Base-by-base conservation (phyloP, 1,284 basidiomycete species). In the Termitomyces sp. region DNA sequence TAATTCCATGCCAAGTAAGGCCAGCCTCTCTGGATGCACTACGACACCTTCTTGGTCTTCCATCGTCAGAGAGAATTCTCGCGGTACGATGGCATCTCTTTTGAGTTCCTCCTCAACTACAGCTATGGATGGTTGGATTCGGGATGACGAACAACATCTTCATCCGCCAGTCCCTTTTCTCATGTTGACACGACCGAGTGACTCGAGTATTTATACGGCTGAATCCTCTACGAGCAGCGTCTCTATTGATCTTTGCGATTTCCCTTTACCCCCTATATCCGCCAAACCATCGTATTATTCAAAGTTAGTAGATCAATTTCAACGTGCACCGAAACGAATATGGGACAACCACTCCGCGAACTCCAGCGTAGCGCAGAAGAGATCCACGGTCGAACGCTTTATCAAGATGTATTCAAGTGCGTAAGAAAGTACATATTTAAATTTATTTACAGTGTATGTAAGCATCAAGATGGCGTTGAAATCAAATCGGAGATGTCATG, bases 191-290 rank as follows among this genome's bases (percentile, higher is more conserved):
- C 61, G 65, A 21, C 70, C 72, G 5, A 75, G 72, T 55, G 67
- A 65, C 12, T 66, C 62, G 24, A 70, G 61, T 51, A 59, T 77
- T 26, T 61, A 59, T 19, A 71, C 70, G 30, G 50, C 73, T 21
- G 64, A 59, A 24, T 73, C 68, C 15, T 67, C 61, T 21, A 60
- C 67, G n/a, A 78, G 72, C 55, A 71, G 65, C 33, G 52, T 65
- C 15, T 72, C 71, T 1, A 61, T 78, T 30, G 66, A 75, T 54
- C 65, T 80, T 48, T 67, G 69, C 57, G 71, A 76, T 47, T 79
- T 79, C 61, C 77, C 77, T 21, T 62, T 71, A 1, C 76, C 77
- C 1, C 78, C 76, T 17, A 58, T 58, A 45, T 55, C 58, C 36
- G 55, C 49, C 39, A 57, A 60, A 41, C 53, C 56, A 24, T 54